Percentiles rank a stretch among this genome's conserved stretches.
Evolutionary conservation across 2,329 filamentous ascomycete species (phyloP).

Genomic region (Taxawa tesnikishii): DNA sequence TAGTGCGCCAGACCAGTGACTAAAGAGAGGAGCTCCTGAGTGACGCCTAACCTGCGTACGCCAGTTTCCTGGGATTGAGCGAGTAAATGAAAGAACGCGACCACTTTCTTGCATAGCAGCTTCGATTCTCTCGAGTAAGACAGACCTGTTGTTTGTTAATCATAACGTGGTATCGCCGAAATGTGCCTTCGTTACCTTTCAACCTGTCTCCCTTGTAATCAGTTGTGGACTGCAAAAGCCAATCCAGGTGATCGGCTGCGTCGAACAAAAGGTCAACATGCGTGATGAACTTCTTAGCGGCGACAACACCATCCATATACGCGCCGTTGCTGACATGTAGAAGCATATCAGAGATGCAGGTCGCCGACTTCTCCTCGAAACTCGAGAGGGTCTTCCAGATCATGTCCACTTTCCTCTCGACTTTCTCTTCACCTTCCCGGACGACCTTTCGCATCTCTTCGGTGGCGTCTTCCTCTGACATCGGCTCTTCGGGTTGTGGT

Average conservation of each 20-base stretch:
- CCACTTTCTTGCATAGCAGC: slow-evolving; percentile 97
- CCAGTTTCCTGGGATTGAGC: slow-evolving; percentile 90
- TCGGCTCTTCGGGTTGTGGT: slow-evolving; percentile 11
- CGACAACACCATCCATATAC: slow-evolving; percentile 87
- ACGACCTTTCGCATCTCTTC: slow-evolving; percentile 63
- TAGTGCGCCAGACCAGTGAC: slow-evolving; percentile 96
- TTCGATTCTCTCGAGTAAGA: slow-evolving; percentile 95
- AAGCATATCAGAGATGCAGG: slow-evolving; percentile 98
- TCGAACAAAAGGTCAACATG: slow-evolving; percentile 90
- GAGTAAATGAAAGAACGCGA: slow-evolving; percentile 89
- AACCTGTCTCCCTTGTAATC: no score
- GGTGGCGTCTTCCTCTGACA: slow-evolving; percentile 42
- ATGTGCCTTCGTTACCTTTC: no score
- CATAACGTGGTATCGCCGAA: slow-evolving; percentile 10
- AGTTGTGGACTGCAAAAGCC: slow-evolving; percentile 52
- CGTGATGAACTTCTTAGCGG: slow-evolving; percentile 90
- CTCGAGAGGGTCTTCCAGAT: slow-evolving; percentile 97
- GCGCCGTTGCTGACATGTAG: slow-evolving; percentile 96
- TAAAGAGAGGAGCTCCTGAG: slow-evolving; percentile 92
- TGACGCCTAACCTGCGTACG: slow-evolving; percentile 85
- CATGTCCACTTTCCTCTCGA: slow-evolving; percentile 94
- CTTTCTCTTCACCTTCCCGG: slow-evolving; percentile 75
- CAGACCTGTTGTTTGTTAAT: slow-evolving; percentile 34
- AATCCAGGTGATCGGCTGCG: slow-evolving; percentile 75
- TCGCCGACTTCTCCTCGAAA: slow-evolving; percentile 94